Evolutionary conservation across 1,284 basidiomycete genomes (phyloP).

Genomic region (Pholiota adiposa): DNA sequence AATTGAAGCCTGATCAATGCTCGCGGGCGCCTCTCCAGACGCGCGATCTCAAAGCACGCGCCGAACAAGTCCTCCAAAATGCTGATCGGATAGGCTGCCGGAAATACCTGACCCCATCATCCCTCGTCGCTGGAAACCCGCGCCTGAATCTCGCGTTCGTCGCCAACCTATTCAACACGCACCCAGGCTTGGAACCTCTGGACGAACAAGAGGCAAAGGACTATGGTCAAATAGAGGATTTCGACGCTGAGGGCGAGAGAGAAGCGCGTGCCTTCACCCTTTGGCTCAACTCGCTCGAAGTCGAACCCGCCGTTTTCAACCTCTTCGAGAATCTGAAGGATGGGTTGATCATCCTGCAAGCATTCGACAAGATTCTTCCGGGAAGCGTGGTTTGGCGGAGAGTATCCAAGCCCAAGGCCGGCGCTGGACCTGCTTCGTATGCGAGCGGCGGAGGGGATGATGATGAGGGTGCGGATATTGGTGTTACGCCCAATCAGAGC

Average conservation of each 20-base stretch:
- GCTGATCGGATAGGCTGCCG: slow-evolving; percentile 94
- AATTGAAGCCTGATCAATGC: slow-evolving; percentile 93
- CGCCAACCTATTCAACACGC: slow-evolving; percentile 98
- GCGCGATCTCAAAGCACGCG: slow-evolving; percentile 79
- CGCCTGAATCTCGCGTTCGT: slow-evolving; percentile 98
- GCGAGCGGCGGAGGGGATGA: slow-evolving; percentile 53
- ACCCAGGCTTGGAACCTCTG: slow-evolving; percentile 91
- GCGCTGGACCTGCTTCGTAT: slow-evolving; percentile 46
- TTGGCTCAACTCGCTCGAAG: slow-evolving; percentile 97
- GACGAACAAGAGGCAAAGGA: slow-evolving; percentile 89
- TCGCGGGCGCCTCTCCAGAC: slow-evolving; percentile 93
- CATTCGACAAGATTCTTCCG: slow-evolving; percentile 94
- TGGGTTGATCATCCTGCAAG: slow-evolving; percentile 90
- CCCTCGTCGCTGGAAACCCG: slow-evolving; percentile 94
- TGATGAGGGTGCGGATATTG: slow-evolving; percentile 77
- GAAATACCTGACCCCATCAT: slow-evolving; percentile 93
- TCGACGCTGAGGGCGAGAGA: slow-evolving; percentile 97
- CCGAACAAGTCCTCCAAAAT: slow-evolving; percentile 91
- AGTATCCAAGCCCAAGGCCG: slow-evolving; percentile 89
- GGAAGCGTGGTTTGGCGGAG: slow-evolving; percentile 94
- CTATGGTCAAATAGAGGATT: slow-evolving; percentile 91
- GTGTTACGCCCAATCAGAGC: slow-evolving; percentile 79
- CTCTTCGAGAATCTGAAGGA: slow-evolving; percentile 96
- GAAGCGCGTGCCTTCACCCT: slow-evolving; percentile 98
- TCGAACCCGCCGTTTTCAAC: slow-evolving; percentile 96